Evolutionary conservation across 2,329 filamentous ascomycete genomes (phyloP).

Genomic region (Hysterium pulicare): DNA sequence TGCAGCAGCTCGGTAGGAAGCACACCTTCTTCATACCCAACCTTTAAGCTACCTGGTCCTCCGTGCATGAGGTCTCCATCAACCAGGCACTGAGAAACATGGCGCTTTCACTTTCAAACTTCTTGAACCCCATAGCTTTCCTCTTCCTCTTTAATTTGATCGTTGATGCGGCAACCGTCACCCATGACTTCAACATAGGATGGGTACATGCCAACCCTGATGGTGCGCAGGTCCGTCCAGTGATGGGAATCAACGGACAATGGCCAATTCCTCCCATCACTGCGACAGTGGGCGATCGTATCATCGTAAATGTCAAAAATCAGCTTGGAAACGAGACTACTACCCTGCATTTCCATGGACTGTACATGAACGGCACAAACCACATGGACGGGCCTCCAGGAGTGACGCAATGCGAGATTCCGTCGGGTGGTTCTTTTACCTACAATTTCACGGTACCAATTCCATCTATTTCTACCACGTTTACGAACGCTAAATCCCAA

Average conservation of each 20-base stretch:
- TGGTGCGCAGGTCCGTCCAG: slow-evolving; percentile 46
- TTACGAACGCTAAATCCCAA: slow-evolving; percentile 46
- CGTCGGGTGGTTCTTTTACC: slow-evolving; percentile 59
- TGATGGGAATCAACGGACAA: slow-evolving; percentile 69
- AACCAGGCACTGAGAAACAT: slow-evolving; percentile 26
- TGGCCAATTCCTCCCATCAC: slow-evolving; percentile 73
- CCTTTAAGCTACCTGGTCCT: too few relatives aligned
- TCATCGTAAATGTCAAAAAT: slow-evolving; percentile 69
- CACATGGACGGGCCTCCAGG: slow-evolving; percentile 70
- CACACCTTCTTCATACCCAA: too few relatives aligned
- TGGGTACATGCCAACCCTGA: slow-evolving; percentile 57
- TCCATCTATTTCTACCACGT: slow-evolving; percentile 24
- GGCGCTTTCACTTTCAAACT: slow-evolving; percentile 44
- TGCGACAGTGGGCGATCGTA: slow-evolving; percentile 68
- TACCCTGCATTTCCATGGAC: slow-evolving; percentile 72
- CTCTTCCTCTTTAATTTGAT: slow-evolving; percentile 14
- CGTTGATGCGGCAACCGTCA: slow-evolving; percentile 35
- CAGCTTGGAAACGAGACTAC: slow-evolving; percentile 61
- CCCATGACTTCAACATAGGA: slow-evolving; percentile 52
- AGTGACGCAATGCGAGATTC: slow-evolving; percentile 57
- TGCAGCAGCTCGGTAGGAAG: too few relatives aligned
- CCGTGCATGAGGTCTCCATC: too few relatives aligned
- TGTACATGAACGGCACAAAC: slow-evolving; percentile 73
- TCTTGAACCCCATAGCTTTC: slow-evolving; percentile 36
- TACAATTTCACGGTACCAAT: slow-evolving; percentile 63